phyloP scores from a whole-genome alignment of 768 basidiomycete genomes.

The Leccinellum albellum region DNA sequence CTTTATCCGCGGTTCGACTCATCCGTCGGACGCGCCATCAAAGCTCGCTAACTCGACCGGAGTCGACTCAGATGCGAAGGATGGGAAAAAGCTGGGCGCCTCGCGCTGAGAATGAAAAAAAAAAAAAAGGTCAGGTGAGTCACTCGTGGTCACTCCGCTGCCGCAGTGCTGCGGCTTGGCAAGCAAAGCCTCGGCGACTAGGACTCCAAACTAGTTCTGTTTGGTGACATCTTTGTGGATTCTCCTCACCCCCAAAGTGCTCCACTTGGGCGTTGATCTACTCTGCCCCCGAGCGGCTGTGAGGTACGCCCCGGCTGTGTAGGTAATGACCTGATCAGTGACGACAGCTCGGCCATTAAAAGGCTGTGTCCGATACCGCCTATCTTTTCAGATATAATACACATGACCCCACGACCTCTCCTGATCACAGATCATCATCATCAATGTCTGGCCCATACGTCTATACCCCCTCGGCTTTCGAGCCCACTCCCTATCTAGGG shows the following conservation, averaged over 20 bases:
- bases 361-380: conserved; percentile 12
- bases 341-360: background rate
- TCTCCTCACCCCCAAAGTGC: background rate
- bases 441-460: conserved; percentile 40
- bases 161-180: too few relatives aligned
- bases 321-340: conserved; percentile 12
- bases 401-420: background rate
- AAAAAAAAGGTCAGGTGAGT: too few relatives aligned
- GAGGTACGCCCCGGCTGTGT: conserved; percentile 5
- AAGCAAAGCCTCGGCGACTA: too few relatives aligned
- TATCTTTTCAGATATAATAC: conserved; percentile 20
- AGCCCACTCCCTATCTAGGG: conserved; percentile 34
- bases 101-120: too few relatives aligned
- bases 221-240: background rate
- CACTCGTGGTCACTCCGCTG: too few relatives aligned
- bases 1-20: too few relatives aligned
- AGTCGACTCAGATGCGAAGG: too few relatives aligned
- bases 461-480: conserved; percentile 38
- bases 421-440: conserved; percentile 15
- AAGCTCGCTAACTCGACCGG: too few relatives aligned
- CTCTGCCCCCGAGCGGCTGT: conserved; percentile 13
- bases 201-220: too few relatives aligned
- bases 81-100: too few relatives aligned
- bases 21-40: too few relatives aligned
- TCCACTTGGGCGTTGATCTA: conserved; percentile 1